phyloP scores from a whole-genome alignment of 176 grass and related monocot genomes.

The Cocos nucifera region DNA sequence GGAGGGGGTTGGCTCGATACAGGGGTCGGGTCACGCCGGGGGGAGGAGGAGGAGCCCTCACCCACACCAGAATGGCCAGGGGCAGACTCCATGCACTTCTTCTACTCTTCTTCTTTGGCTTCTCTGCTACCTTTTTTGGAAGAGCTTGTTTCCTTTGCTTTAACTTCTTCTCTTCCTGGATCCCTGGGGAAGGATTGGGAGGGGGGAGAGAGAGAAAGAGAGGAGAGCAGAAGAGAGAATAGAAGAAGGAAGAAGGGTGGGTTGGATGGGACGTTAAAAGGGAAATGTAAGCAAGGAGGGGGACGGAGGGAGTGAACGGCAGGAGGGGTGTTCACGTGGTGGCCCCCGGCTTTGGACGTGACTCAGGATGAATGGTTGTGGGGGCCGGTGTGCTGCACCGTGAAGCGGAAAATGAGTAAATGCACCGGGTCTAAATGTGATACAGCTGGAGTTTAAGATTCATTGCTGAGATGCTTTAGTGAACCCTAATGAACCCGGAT shows the following conservation, averaged over 20 bases:
- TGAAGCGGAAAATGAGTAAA: no score
- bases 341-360: slow-evolving; percentile 8
- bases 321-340: slow-evolving; percentile 39
- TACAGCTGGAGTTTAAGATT: no score
- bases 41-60: not conserved
- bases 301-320: slow-evolving; percentile 32
- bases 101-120: not conserved
- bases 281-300: slow-evolving; percentile 45
- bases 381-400: no score
- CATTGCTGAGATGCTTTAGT: no score
- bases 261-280: not conserved
- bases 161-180: slow-evolving; percentile 9
- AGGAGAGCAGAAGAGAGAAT: slow-evolving; percentile 17
- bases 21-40: slow-evolving; percentile 1
- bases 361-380: no score
- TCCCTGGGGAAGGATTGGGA: slow-evolving; percentile 12
- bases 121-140: no score
- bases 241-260: slow-evolving; percentile 44
- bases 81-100: slow-evolving; percentile 1
- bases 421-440: no score
- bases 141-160: no score
- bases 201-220: not conserved
- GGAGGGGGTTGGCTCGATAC: not conserved
- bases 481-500: no score
- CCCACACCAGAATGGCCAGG: slow-evolving; percentile 13